Conservation (phyloP, 139 green algal species). For the Chlorella ohadii region DNA sequence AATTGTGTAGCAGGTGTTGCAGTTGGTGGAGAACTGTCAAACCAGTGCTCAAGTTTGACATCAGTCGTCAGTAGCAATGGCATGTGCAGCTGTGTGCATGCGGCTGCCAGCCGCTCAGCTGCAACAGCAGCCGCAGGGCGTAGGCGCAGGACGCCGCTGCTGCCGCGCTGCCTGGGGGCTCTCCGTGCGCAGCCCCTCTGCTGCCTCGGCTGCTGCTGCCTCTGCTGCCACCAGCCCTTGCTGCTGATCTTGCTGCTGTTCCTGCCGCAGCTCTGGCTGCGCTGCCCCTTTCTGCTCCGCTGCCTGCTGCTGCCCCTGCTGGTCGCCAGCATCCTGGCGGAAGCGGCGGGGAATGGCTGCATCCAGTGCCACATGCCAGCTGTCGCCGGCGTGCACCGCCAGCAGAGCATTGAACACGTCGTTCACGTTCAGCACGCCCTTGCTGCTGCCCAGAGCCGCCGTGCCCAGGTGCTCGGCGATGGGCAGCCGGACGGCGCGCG, state of each 20-base stretch:
- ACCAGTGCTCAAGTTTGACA: too few relatives aligned
- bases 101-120: slow-evolving; percentile 32
- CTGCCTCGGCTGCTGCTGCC: too few relatives aligned
- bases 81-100: too few relatives aligned
- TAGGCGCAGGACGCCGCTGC: neutral
- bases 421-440: slow-evolving; percentile 40
- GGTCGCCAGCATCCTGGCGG: neutral
- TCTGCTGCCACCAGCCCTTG: too few relatives aligned
- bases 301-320: neutral
- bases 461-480: slow-evolving; percentile 9
- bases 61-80: too few relatives aligned
- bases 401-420: slow-evolving; percentile 35
- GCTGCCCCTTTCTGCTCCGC: neutral
- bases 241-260: neutral
- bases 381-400: slow-evolving; percentile 26
- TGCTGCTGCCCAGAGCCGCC: neutral
- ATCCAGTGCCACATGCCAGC: slow-evolving; percentile 1
- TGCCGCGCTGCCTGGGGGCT: too few relatives aligned
- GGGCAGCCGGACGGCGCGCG: slow-evolving; percentile 6
- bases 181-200: too few relatives aligned
- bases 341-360: slow-evolving; percentile 10
- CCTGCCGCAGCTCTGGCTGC: neutral
- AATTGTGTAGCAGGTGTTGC: too few relatives aligned
- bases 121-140: neutral
- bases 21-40: too few relatives aligned